phyloP scores from a whole-genome alignment of 495 filamentous ascomycete species.

The Pseudomonodictys pantanalensis region DNA sequence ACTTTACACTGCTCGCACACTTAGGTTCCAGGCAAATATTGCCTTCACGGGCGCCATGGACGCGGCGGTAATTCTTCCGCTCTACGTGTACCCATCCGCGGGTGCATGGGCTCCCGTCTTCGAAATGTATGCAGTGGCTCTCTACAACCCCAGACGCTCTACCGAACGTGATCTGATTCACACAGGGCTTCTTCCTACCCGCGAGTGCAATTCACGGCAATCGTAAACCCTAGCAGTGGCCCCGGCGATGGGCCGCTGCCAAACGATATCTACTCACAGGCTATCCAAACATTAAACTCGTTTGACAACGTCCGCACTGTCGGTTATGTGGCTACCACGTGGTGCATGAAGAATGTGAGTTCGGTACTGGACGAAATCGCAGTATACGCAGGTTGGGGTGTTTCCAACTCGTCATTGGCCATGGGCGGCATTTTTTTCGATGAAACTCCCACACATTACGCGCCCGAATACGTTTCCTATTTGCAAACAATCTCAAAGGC shows the following conservation, averaged over 20 bases:
- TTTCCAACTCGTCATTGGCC: constrained; percentile 14
- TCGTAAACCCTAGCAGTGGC: constrained; percentile 34
- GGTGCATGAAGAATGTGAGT: constrained; percentile 24
- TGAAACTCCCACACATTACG: constrained; percentile 34
- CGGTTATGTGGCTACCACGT: constrained; percentile 36
- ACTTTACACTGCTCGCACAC: neutral
- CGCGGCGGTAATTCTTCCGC: constrained; percentile 24
- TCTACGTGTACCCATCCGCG: constrained; percentile 33
- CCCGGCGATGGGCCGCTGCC: constrained; percentile 30
- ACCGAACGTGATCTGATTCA: constrained; percentile 8
- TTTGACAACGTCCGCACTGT: constrained; percentile 32
- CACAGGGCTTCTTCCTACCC: constrained; percentile 26
- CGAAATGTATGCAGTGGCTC: constrained; percentile 18
- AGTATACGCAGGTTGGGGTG: constrained; percentile 25
- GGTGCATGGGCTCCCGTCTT: constrained; percentile 34
- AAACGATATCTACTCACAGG: constrained; percentile 27
- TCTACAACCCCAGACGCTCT: neutral
- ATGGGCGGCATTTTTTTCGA: constrained; percentile 33
- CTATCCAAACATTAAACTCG: constrained; percentile 30
- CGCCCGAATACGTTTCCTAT: constrained; percentile 36
- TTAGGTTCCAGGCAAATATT: neutral
- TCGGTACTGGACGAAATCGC: constrained; percentile 26
- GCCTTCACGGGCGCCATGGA: constrained; percentile 8
- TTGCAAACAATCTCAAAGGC: constrained; percentile 38
- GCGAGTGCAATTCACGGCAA: constrained; percentile 34